Evolutionary conservation across 1,139 yeast genomes (phyloP), one percentile per base, ranked within the genome.

Genomic region (Candida freyschussii): DNA sequence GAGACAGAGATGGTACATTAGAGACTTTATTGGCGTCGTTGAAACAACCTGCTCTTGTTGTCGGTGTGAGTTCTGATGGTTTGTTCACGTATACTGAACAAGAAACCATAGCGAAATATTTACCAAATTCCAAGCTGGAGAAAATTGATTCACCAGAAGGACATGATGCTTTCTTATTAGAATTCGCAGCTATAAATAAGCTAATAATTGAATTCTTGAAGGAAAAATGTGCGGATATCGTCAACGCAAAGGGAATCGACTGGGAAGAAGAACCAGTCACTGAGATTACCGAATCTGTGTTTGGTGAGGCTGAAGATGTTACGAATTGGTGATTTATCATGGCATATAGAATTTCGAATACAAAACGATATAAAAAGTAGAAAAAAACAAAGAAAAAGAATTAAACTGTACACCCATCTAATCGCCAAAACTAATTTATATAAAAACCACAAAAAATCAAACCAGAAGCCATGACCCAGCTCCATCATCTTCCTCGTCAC

Each of bases 91-190:
- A 83, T 48, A 74, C 87, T 13, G 98, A 91, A 59, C 98, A 91
- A 59, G 86, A 84, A 48, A 72, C 79, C 35, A 67, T 91, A 34
- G 95, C 95, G 2, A 71, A 75, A 27, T 65, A 78, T 53, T 72
- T 91, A 37, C 93, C 93, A 6, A 69, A 81, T 45, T 70, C 94
- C 2, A 57, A 50, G 6, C 65, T 91, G 43, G 77, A 78, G 45
- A 75, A 75, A 48, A 78, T 91, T 32, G 76, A 81, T 43, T 86
- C 96, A 1, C 94, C 93, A n/a, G 98, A 91, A 52, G 98, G 98
- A 13, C 98, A 91, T 55, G 98, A 91, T 63, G 98, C 98, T 2
- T 91, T 91, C 54, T 63, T 91, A 42, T 66, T 91, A 32, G 98
- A 91, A 57, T 91, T 91, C 58, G 82, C 77, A 33, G 75, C 78